Percentiles rank a stretch among this genome's conserved stretches.
phyloP scores from a whole-genome alignment of 495 filamentous ascomycete species.

The Evansstolkia leycettana region DNA sequence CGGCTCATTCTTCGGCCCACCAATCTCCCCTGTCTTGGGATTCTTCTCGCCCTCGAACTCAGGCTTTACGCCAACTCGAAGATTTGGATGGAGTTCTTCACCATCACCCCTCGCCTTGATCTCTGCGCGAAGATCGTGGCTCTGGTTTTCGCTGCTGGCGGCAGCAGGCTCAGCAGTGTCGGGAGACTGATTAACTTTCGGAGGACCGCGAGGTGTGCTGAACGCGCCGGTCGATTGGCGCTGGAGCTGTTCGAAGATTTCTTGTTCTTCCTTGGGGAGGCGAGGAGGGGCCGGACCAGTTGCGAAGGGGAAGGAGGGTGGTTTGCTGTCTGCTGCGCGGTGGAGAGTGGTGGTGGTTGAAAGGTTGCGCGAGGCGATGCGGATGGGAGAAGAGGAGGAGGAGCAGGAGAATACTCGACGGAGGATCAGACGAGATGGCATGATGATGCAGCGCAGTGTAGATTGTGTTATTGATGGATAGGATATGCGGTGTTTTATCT shows the following conservation, averaged over 20 bases:
- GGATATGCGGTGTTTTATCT: too few species aligned
- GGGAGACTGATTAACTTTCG: conserved; percentile 33
- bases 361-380: conserved; percentile 18
- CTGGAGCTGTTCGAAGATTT: conserved; percentile 84
- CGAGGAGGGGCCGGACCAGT: conserved; percentile 63
- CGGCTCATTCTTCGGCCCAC: conserved; percentile 96
- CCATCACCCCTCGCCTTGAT: conserved; percentile 40
- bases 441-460: conserved; percentile 5
- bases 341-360: conserved; percentile 20
- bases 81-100: conserved; percentile 58
- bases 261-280: conserved; percentile 79
- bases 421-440: conserved; percentile 6
- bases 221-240: conserved; percentile 59
- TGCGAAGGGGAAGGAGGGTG: conserved; percentile 16
- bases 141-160: conserved; percentile 4
- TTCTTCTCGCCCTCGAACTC: conserved; percentile 93
- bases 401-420: conserved; percentile 7
- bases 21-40: conserved; percentile 91
- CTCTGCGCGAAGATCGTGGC: conserved; percentile 7
- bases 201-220: conserved; percentile 41
- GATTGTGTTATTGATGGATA: too few species aligned
- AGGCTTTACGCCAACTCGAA: conserved; percentile 60
- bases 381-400: conserved; percentile 6
- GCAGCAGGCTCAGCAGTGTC: conserved; percentile 16
- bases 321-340: conserved; percentile 16